phyloP scores from a whole-genome alignment of 345 rosid genomes.

The Trapa bicornis region DNA sequence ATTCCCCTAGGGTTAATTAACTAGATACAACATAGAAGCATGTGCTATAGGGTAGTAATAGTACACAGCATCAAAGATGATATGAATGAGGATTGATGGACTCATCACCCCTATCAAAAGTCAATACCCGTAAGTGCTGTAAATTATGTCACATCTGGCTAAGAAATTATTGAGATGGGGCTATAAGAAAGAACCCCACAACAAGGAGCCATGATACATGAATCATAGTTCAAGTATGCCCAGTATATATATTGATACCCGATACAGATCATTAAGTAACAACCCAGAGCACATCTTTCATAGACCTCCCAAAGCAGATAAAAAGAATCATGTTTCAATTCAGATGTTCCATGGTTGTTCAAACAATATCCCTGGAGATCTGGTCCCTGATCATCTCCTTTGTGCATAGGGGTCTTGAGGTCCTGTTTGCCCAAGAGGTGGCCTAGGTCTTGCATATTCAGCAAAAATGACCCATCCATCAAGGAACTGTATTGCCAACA shows the following conservation, averaged over 20 bases:
- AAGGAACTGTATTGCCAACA: slow-evolving; percentile 4
- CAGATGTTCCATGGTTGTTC: background rate
- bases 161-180: background rate
- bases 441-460: slow-evolving; percentile 15
- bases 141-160: background rate
- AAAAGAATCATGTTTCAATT: background rate
- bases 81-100: too few relatives aligned
- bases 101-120: too few relatives aligned
- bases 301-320: background rate
- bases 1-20: background rate
- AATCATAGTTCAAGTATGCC: background rate
- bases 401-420: slow-evolving; percentile 5
- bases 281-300: background rate
- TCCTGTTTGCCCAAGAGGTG: slow-evolving; percentile 12
- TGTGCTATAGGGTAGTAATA: background rate
- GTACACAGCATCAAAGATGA: background rate
- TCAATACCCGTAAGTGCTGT: background rate
- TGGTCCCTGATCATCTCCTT: slow-evolving; percentile 6
- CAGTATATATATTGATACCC: background rate
- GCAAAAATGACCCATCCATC: slow-evolving; percentile 16
- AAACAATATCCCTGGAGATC: background rate
- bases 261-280: background rate
- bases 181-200: background rate
- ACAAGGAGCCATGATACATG: background rate
- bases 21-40: background rate